A percentile compares a stretch with the other conserved stretches of the same genome.
Evolutionary conservation across 805 yeast species (phyloP).

Genomic region (Schizosaccharomyces japonicus): DNA sequence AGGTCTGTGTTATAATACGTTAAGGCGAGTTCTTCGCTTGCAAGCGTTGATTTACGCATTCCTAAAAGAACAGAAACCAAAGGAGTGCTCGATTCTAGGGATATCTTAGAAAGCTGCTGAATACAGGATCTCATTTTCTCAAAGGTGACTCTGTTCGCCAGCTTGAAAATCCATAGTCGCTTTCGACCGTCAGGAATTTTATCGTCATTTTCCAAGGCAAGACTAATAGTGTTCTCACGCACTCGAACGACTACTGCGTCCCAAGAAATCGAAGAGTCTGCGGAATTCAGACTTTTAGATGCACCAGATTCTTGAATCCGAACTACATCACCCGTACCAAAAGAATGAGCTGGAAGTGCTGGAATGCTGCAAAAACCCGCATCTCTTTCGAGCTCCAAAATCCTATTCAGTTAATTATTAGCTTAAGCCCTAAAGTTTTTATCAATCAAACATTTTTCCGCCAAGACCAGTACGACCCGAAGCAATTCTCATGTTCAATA

Average conservation of each 20-base stretch:
- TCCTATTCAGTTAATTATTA: neutral
- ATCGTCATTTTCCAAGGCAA: conserved; percentile 37
- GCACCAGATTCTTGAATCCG: conserved; percentile 3
- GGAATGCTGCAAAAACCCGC: neutral
- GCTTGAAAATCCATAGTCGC: conserved; percentile 17
- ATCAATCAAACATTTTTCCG: conserved; percentile 24
- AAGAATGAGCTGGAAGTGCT: neutral
- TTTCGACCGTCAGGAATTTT: conserved; percentile 30
- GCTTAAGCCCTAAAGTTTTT: neutral
- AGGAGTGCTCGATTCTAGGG: too few species aligned
- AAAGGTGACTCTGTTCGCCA: conserved; percentile 21
- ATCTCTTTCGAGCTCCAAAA: conserved; percentile 2
- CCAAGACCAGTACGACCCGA: conserved; percentile 51
- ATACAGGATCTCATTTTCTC: conserved; percentile 13
- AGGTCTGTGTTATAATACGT: conserved; percentile 23
- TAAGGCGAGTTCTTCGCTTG: conserved; percentile 32
- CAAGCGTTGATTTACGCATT: neutral
- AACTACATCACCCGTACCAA: conserved; percentile 11
- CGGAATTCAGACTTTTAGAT: neutral
- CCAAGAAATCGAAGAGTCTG: conserved; percentile 13
- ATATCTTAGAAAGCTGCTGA: neutral
- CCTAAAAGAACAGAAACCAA: neutral
- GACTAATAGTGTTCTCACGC: conserved; percentile 23
- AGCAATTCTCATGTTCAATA: conserved; percentile 34
- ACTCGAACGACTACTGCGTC: conserved; percentile 47